Conservation (phyloP, 2,329 filamentous ascomycete genomes). For the Chaetomium sp. region DNA sequence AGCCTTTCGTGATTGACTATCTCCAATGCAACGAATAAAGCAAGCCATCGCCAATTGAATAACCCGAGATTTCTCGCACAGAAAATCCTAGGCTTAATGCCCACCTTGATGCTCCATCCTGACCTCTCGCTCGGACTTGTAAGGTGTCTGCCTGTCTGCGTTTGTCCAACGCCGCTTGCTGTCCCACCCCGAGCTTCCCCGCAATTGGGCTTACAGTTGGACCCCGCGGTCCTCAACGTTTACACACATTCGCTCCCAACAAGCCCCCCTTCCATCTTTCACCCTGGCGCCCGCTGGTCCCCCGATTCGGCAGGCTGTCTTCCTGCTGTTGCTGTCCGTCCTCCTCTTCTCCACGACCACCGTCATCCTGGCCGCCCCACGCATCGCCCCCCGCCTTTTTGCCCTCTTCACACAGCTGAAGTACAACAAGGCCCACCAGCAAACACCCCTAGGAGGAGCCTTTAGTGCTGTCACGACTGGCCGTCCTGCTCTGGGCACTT, state of each 20-base stretch:
- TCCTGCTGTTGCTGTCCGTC: constrained; percentile 54
- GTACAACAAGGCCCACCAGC: constrained; percentile 40
- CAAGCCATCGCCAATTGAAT: neutral
- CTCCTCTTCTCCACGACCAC: constrained; percentile 57
- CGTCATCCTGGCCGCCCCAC: constrained; percentile 68
- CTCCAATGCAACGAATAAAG: neutral
- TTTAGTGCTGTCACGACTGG: constrained; percentile 19
- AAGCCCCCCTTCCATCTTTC: constrained; percentile 22
- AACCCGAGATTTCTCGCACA: neutral
- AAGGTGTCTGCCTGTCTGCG: neutral
- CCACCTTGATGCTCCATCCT: neutral
- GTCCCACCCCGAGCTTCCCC: constrained; percentile 19
- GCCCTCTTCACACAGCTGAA: constrained; percentile 60
- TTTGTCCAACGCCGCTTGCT: neutral
- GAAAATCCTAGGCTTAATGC: neutral
- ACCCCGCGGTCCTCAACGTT: constrained; percentile 21
- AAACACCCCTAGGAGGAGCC: constrained; percentile 37
- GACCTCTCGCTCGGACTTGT: neutral
- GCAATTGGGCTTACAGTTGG: constrained; percentile 13
- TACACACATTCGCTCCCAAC: constrained; percentile 5
- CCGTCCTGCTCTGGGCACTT: constrained; percentile 31
- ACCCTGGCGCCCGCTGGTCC: constrained; percentile 45
- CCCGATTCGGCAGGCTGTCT: constrained; percentile 32
- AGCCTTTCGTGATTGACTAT: neutral
- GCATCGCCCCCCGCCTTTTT: constrained; percentile 60